These are phyloP conservation scores for Cerrena zonata DNA, from an alignment of 1,284 basidiomycete species.

Conservation along the genomic window DNA sequence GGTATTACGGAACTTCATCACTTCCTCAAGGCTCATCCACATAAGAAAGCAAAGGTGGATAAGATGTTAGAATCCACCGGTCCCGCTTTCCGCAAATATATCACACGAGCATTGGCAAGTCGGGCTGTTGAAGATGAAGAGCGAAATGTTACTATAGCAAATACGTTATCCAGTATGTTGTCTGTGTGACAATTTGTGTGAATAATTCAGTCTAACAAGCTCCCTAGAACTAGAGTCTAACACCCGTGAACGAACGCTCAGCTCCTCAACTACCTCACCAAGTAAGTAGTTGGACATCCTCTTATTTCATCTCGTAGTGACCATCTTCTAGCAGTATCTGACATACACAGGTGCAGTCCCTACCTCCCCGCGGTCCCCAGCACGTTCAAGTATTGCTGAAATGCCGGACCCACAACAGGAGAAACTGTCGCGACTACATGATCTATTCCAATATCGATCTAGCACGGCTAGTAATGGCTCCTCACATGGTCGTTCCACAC, in stretches of 20 bases:
- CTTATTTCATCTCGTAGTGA: background rate
- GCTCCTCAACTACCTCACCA: constrained; percentile 12
- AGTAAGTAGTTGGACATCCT: constrained; percentile 13
- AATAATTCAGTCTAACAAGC: constrained; percentile 8
- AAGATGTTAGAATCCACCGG: constrained; percentile 79
- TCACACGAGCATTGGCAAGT: constrained; percentile 74
- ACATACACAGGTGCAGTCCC: constrained; percentile 8
- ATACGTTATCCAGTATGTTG: constrained; percentile 71
- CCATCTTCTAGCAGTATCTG: background rate
- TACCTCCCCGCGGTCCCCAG: constrained; percentile 29
- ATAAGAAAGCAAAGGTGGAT: constrained; percentile 81
- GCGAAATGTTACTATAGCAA: constrained; percentile 66
- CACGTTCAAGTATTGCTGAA: constrained; percentile 29
- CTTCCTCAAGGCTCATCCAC: constrained; percentile 87
- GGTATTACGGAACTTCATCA: constrained; percentile 95
- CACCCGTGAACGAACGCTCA: constrained; percentile 23
- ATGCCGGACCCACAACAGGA: constrained; percentile 39
- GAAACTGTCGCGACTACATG: constrained; percentile 66
- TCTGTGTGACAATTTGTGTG: background rate
- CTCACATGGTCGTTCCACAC: constrained; percentile 37
- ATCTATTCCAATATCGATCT: constrained; percentile 75
- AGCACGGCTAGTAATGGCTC: constrained; percentile 63
- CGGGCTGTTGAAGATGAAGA: constrained; percentile 83
- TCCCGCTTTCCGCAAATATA: constrained; percentile 79
- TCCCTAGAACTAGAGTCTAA: constrained; percentile 62